Evolutionary conservation across 371 early-diverging fungal species (phyloP).

Genomic region (Mucor mucedo): DNA sequence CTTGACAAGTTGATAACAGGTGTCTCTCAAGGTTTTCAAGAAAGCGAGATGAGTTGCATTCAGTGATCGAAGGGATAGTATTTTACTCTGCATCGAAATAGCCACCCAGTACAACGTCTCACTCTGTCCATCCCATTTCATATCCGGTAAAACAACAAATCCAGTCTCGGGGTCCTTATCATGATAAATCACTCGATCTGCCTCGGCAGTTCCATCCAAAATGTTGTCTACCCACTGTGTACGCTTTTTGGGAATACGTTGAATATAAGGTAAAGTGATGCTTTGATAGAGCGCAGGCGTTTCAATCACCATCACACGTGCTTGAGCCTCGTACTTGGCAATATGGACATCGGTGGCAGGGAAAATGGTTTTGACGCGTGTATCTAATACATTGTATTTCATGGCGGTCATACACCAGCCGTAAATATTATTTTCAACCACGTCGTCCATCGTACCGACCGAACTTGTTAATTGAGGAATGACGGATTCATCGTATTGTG

Average conservation of each 20-base stretch:
- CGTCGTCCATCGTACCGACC: conserved; percentile 26
- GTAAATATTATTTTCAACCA: conserved; percentile 67
- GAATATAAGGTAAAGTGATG: conserved; percentile 66
- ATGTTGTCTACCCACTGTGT: conserved; percentile 86
- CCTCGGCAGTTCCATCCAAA: conserved; percentile 67
- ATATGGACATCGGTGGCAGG: conserved; percentile 78
- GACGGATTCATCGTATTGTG: conserved; percentile 46
- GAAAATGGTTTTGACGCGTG: conserved; percentile 61
- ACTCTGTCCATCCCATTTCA: conserved; percentile 80
- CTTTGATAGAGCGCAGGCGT: conserved; percentile 59
- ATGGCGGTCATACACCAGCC: conserved; percentile 57
- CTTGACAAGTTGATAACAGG: conserved; percentile 50
- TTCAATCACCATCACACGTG: conserved; percentile 59
- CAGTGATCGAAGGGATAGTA: conserved; percentile 74
- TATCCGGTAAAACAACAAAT: conserved; percentile 82
- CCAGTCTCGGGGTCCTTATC: conserved; percentile 60
- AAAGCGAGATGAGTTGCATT: conserved; percentile 61
- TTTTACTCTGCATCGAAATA: conserved; percentile 58
- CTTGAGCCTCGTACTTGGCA: conserved; percentile 72
- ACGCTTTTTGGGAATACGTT: conserved; percentile 61
- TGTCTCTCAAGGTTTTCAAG: conserved; percentile 63
- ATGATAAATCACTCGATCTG: conserved; percentile 65
- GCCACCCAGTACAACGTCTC: conserved; percentile 74
- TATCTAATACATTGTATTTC: conserved; percentile 41
- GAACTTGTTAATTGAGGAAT: conserved; percentile 34